A percentile compares a stretch with the other conserved stretches of the same genome.
phyloP scores from a whole-genome alignment of 768 basidiomycete species.

The Panellus pusillus region DNA sequence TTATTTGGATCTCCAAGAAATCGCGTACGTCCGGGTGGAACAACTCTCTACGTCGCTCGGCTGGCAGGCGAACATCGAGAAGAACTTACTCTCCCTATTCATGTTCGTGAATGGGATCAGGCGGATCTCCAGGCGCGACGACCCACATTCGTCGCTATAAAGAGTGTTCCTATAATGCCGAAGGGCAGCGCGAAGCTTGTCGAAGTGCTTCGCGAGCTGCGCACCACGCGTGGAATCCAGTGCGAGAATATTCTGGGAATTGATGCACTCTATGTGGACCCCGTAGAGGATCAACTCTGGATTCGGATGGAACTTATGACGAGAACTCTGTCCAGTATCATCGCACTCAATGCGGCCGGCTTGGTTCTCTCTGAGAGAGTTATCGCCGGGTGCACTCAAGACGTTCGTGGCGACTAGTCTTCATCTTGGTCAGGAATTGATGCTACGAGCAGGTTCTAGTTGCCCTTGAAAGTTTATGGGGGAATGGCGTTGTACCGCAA shows the following conservation, averaged over 20 bases:
- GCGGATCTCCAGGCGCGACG: background rate
- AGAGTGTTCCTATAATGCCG: slow-evolving; percentile 42
- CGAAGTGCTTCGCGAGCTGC: slow-evolving; percentile 45
- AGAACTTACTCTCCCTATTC: background rate
- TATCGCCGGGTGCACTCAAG: slow-evolving; percentile 49
- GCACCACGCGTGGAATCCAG: slow-evolving; percentile 36
- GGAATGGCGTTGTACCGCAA: slow-evolving; percentile 48
- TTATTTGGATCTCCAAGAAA: slow-evolving; percentile 48
- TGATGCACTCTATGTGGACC: slow-evolving; percentile 45
- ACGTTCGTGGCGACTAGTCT: slow-evolving; percentile 37
- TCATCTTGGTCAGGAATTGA: background rate
- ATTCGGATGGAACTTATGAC: slow-evolving; percentile 66
- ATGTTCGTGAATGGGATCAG: background rate
- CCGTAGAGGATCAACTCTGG: slow-evolving; percentile 46
- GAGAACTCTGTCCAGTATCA: slow-evolving; percentile 54
- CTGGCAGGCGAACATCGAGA: background rate
- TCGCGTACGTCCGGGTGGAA: slow-evolving; percentile 58
- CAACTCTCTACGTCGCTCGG: slow-evolving; percentile 34
- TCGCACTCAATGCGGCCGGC: slow-evolving; percentile 44
- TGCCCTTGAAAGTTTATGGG: slow-evolving; percentile 48
- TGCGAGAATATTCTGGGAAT: slow-evolving; percentile 46
- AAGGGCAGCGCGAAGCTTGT: slow-evolving; percentile 39
- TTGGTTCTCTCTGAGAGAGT: slow-evolving; percentile 44
- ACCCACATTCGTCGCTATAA: slow-evolving; percentile 49
- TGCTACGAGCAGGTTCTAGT: slow-evolving; percentile 36